Base-by-base conservation (phyloP, 208 protist genomes). In the Leishmania guyanensis region DNA sequence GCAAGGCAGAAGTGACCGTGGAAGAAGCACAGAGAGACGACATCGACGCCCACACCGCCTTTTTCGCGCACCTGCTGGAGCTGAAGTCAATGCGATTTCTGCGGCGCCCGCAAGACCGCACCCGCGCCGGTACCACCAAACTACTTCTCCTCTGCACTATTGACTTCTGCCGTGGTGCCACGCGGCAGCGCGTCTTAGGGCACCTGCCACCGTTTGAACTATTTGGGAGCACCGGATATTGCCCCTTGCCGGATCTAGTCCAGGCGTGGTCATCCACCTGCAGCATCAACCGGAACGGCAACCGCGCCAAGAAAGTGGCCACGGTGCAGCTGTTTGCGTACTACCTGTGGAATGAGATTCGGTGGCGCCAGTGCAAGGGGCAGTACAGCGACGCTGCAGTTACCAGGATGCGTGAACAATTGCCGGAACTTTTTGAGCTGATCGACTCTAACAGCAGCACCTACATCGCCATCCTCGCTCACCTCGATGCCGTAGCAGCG, bases 181-280 rank as follows among this genome's bases (percentile, higher is more conserved):
- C 68, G 50, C 83, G 83, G 39, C 56, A 56, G n/a, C 65, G 73
- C 50, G 74, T 82, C 66, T 84, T 64, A 53, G 86, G 86, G 20
- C 84, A 81, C 53, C 56, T 86, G 33, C 93, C 93, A 51, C 60
- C 90, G 26, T 95, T 90, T 78, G 76, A 89, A 54, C 65, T 95
- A 22, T 86, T 96, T 22, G 93, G 93, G 33, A 83, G 80, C 46
- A 83, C 80, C 12, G 90, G 94, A 70, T 83, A 87, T 60, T 93
- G 85, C 36, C 90, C 93, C 29, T 76, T 96, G 53, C 77, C 80
- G 70, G 87, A 93, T 50, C 81, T 96, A 71, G 75, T 95, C 17
- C 62, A 84, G 26, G 77, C 79, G 33, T 96, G 93, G 92, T 62
- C 78, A 6, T 77, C 65, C 6, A 73, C 51, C 50, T 48, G 77